Conservation (phyloP, 75 land plant genomes). For the Sequoiadendron giganteum region DNA sequence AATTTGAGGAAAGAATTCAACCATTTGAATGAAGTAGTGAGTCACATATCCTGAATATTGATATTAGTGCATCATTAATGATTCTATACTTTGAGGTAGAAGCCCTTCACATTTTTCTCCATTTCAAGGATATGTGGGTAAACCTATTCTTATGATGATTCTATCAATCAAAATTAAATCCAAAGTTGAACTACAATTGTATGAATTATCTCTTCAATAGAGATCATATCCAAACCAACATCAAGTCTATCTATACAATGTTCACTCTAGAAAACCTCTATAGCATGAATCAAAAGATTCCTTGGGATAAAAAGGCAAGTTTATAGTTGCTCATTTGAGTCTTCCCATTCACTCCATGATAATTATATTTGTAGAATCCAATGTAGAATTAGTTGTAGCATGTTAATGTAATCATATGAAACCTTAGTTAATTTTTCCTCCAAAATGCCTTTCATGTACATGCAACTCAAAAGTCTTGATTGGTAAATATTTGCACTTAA, state of each 20-base stretch:
- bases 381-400: slow-evolving; percentile 43
- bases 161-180: too few relatives aligned
- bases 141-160: too few relatives aligned
- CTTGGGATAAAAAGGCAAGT: slow-evolving; percentile 45
- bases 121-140: too few relatives aligned
- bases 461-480: slow-evolving; percentile 17
- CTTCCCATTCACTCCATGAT: slow-evolving; percentile 22
- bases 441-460: slow-evolving; percentile 32
- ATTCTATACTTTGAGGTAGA: too few relatives aligned
- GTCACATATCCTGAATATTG: too few relatives aligned
- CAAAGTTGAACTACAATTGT: slow-evolving; percentile 40
- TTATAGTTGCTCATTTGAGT: slow-evolving; percentile 29
- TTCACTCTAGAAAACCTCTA: background rate
- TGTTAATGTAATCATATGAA: slow-evolving; percentile 16
- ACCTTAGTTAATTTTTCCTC: slow-evolving; percentile 27
- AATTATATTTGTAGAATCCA: slow-evolving; percentile 41
- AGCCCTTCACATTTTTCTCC: too few relatives aligned
- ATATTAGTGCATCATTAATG: too few relatives aligned
- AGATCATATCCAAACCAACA: background rate
- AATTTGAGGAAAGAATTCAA: too few relatives aligned
- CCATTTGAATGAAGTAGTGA: too few relatives aligned
- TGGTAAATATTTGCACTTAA: slow-evolving; percentile 21
- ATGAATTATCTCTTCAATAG: slow-evolving; percentile 29
- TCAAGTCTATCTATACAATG: background rate
- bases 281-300: slow-evolving; percentile 17